Evolutionary conservation across 2,329 filamentous ascomycete genomes (phyloP), one percentile per base, ranked within the genome.

Genomic region (Botryotinia calthae): DNA sequence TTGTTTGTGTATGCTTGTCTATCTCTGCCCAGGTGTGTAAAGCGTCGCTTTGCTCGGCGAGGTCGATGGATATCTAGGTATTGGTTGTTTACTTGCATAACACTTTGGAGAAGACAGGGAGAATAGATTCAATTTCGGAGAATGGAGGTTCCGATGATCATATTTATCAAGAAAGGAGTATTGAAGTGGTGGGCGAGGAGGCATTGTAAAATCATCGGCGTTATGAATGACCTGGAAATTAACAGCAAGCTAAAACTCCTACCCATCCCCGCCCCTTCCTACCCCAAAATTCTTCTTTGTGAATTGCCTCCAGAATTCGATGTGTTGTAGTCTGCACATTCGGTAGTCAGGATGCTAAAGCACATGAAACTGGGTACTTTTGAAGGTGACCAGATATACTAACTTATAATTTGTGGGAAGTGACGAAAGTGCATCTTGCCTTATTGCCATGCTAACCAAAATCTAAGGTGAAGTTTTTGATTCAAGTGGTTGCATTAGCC

Each of bases 401-500:
- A n/a, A n/a, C n/a, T n/a, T n/a, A n/a, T 20, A 18, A 1, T 9
- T 37, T 22, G 14, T 61, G 10, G 8, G 37, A 34, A 59, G 1
- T 28, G 46, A 48, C 4, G 42, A 31, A 25, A n/a, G 20, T 9
- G 10, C 34, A n/a, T 37, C 28, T 48, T 2, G 6, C 8, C 4
- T 37, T 14, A 2, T 37, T 59, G 18, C 9, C 1, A 16, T 7
- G 12, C 37, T 7, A 59, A 31, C 34, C 20, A 14, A 22, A 0
- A 12, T 14, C 2, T 3, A 1, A 14, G 31, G 5, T 2, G 1
- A 37, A 37, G 31, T 14, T 14, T 16, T 3, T 51, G 2, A 4
- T 4, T 9, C 22, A 2, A 51, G 48, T 12, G 7, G 1, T 16
- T 0, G 22, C 4, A 1, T 3, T 18, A 22, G 12, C 31, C 20